Percentiles rank a stretch among this genome's conserved stretches.
These are phyloP conservation scores for Penicillium bialowiezense DNA, from an alignment of 495 filamentous ascomycete genomes.

Conservation along the genomic window DNA sequence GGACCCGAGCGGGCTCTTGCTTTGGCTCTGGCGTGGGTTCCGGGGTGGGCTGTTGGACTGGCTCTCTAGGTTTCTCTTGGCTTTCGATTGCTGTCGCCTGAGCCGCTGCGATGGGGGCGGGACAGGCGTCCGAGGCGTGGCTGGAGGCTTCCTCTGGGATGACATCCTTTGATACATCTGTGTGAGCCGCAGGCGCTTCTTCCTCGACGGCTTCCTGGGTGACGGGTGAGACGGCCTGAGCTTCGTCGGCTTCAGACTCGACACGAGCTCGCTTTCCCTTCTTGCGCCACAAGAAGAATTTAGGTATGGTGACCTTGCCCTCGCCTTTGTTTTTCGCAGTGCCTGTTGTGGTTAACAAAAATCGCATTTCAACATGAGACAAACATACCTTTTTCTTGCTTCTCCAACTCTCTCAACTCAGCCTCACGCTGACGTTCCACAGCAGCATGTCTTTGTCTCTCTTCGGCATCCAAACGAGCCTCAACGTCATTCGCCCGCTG, in stretches of 20 bases:
- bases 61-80: not conserved
- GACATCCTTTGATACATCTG: not conserved
- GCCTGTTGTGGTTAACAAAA: constrained; percentile 44
- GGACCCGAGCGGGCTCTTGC: too few species aligned
- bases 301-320: constrained; percentile 19
- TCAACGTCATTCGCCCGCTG: constrained; percentile 61
- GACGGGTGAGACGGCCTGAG: constrained; percentile 2
- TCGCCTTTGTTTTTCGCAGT: constrained; percentile 33
- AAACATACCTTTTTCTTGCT: constrained; percentile 48
- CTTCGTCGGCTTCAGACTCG: constrained; percentile 8
- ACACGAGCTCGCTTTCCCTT: constrained; percentile 22
- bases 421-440: constrained; percentile 55
- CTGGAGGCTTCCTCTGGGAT: constrained; percentile 1
- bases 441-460: constrained; percentile 41
- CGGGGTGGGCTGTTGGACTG: not conserved
- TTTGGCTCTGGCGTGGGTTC: not conserved
- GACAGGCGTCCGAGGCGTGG: constrained; percentile 5
- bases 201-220: constrained; percentile 6
- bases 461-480: constrained; percentile 51
- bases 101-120: constrained; percentile 1
- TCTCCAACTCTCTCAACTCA: constrained; percentile 49
- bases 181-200: constrained; percentile 6
- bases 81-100: not conserved
- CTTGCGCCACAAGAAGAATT: constrained; percentile 28
- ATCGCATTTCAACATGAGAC: not conserved